Base-by-base conservation (phyloP, 2,329 filamentous ascomycete genomes). In the Aureobasidium melanogenum region DNA sequence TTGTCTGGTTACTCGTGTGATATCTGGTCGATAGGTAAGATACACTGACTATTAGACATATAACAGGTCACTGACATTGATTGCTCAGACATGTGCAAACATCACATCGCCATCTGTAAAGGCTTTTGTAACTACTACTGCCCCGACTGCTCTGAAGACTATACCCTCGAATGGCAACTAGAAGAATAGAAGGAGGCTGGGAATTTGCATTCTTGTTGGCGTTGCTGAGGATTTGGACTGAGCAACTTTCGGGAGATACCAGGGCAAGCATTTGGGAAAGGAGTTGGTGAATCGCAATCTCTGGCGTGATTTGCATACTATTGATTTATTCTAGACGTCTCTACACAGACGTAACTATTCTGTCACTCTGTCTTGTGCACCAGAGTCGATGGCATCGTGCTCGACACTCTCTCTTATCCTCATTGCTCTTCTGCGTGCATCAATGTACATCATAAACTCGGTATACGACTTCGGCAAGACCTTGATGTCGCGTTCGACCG, bases 371-470 rank as follows among this genome's bases (percentile, higher is more conserved):
- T 70, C 69, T 32, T 66, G 63, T 15, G 46, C 64, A 2, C 69
- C 69, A 41, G 61, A 64, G 62, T 72, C 69, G 24, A 66, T 67
- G 44, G 69, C 64, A 9, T 68, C 70, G 24, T 69, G 62, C 61
- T 67, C 64, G 48, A 73, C 63, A 34, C 75, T 79, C 48, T 76
- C 75, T 50, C 75, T 74, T 14, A 85, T 79, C 67, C 80, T 77
- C 58, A 78, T 74, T 3, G 81, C 82, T 62, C 84, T 72, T 65
- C 84, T 74, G 52, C 82, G 72, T 6, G 84, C 83, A 74, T 86
- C 84, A 17, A 85, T 77, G 71, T 84, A 87, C 70, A 84, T 78
- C 84, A 86, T 86, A 65, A 84, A 85, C 66, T 86, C 84, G 1
- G 79, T 77, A 66, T 86, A 87, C 14, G 78, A 82, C 69, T 80